Evolutionary conservation across 345 rosid species (phyloP).

Genomic region (Eucalyptus marginata): DNA sequence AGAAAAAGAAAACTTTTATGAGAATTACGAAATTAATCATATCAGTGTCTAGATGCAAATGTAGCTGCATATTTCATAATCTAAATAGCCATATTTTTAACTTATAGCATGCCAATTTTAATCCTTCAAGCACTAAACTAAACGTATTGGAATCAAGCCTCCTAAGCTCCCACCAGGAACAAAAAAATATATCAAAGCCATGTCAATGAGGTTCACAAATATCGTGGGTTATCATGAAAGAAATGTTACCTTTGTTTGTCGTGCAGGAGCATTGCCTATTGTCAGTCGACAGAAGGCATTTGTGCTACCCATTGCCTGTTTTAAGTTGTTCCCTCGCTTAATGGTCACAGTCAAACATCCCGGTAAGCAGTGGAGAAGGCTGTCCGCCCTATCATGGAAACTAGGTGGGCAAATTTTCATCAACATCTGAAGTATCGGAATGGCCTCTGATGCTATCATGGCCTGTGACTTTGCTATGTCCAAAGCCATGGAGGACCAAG

Average conservation of each 20-base stretch:
- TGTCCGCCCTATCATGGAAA: constrained; percentile 80
- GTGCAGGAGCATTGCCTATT: constrained; percentile 73
- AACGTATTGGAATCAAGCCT: not conserved
- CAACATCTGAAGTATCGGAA: constrained; percentile 68
- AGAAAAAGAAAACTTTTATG: not conserved
- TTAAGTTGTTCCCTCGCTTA: constrained; percentile 71
- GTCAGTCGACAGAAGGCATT: constrained; percentile 80
- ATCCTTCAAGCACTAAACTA: not conserved
- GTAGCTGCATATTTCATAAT: not conserved
- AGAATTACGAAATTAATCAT: not conserved
- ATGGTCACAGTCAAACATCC: constrained; percentile 78
- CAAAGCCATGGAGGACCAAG: constrained; percentile 72
- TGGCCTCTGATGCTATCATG: constrained; percentile 75
- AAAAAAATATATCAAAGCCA: not conserved
- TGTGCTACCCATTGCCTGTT: constrained; percentile 71
- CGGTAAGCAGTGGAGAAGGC: constrained; percentile 82
- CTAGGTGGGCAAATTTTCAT: constrained; percentile 80
- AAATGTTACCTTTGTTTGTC: constrained; percentile 66
- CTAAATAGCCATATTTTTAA: not conserved
- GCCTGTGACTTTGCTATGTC: constrained; percentile 81
- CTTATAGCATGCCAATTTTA: not conserved
- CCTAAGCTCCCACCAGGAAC: not conserved
- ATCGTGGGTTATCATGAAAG: not conserved
- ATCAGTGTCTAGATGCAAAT: not conserved
- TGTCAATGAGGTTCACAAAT: not conserved